Evolutionary conservation across 2,329 filamentous ascomycete species (phyloP), one percentile per base, ranked within the genome.

Genomic region (Phialophora macrospora): DNA sequence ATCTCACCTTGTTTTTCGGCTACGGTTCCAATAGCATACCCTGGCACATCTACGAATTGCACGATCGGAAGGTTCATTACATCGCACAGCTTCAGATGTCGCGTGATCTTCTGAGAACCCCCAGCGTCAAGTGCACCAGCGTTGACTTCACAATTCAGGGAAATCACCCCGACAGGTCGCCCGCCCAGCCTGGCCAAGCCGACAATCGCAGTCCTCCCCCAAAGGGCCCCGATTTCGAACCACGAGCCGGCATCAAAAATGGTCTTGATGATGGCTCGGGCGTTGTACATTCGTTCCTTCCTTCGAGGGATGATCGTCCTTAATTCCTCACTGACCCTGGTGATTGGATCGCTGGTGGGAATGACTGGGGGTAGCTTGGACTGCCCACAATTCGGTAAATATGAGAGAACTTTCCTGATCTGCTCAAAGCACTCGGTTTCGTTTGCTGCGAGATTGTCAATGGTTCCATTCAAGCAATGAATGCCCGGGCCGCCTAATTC

Each of bases 401-500:
- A 89, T 26, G 80, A 75, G 22, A 89, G 72, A 0, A 89, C 81
- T 0, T 79, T 84, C 1, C 84, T 78, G 3, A 89, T 73, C 72
- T 89, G 87, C 69, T 85, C 82, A 65, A 87, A 88, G 68, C 85
- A 87, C 55, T 83, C 85, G 17, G 79, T 78, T 73, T 89, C 87
- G 64, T 86, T 83, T 3, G 80, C 78, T 0, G 87, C 87, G 1
- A 88, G 77, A 62, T 89, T 89, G 65, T 89, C 87, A 55, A 89
- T 88, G 0, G 86, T 89, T 0, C 87, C 87, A 65, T 89, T 89
- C 1, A 84, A 84, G 70, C 85, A 88, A 72, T 89, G 87, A 74
- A 89, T 83, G 24, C 77, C 77, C 0, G 87, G 85, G 0, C 87
- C 87, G 1, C 87, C 87, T 0, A 89, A 77, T 67, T 88, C 85